Evolutionary conservation across 2,329 filamentous ascomycete genomes (phyloP), one percentile per base, ranked within the genome.

Genomic region (Ceratocystis cacaofunesta): DNA sequence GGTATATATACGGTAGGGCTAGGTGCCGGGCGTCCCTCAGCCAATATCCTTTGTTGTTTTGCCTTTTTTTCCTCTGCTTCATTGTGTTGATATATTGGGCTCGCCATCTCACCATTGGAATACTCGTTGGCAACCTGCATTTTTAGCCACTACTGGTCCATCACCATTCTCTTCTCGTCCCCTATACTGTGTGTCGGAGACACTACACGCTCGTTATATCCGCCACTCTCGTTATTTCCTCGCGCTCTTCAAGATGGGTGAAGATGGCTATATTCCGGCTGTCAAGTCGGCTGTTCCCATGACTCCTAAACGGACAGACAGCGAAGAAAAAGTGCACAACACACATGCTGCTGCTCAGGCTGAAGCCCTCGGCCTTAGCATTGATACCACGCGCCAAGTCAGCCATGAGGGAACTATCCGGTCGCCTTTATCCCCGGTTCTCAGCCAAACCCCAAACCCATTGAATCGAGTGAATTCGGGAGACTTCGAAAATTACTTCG

Each of bases 401-500:
- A 62, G 48, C 10, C 17, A 65, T 50, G 50, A 61, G 1, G 62
- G 62, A 41, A 65, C 66, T 19, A 62, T 67, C 19, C 58, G 62
- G 22, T 65, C 63, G 17, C 66, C 66, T 19, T 25, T 67, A 15
- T 65, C 63, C 3, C 66, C 66, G 5, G 57, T 67, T n/a, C 60
- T 67, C n/a, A 65, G 63, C n/a, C 48, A 58, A 41, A 67, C 66
- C 2, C 66, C 66, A 4, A 67, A 67, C 50, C 66, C 64, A 19
- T n/a, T 67, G 30, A 62, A 62, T 22, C 66, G 66, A 1, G 63
- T 63, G 25, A 67, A 67, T 48, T 65, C 66, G 5, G 28, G 66
- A 30, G 68, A 69, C 12, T 8, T 69, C n/a, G 68, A 69, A 17
- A 68, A 69, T 46, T 69, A 69, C 68, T 69, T 69, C 64, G 68